These are phyloP conservation scores for Tylopilus sp. DNA, from an alignment of 768 basidiomycete genomes.

Conservation along the genomic window DNA sequence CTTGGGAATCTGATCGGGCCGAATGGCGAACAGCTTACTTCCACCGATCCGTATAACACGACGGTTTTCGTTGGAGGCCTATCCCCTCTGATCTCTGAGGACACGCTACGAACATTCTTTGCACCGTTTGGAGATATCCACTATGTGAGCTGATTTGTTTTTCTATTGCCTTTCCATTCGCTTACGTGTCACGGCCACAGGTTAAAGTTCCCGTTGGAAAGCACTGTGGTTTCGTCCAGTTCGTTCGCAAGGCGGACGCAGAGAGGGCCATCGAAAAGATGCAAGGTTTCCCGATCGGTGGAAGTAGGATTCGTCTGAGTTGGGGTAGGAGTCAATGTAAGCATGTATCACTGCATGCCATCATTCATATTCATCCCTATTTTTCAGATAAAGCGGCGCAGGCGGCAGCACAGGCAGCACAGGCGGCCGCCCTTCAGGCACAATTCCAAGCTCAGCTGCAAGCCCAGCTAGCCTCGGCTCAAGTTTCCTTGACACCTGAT, in stretches of 20 bases:
- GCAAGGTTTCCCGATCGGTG: constrained; percentile 95
- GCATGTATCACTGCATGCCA: background rate
- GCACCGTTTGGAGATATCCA: constrained; percentile 91
- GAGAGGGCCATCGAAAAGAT: constrained; percentile 93
- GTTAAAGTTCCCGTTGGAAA: constrained; percentile 97
- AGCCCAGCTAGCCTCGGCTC: constrained; percentile 25
- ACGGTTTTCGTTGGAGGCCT: constrained; percentile 94
- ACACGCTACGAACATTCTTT: constrained; percentile 88
- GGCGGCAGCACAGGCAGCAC: constrained; percentile 81
- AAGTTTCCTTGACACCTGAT: constrained; percentile 47
- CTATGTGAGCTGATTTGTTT: constrained; percentile 53
- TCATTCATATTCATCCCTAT: constrained; percentile 4
- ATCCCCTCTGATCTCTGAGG: constrained; percentile 85
- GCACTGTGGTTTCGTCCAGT: constrained; percentile 95
- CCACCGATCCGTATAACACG: constrained; percentile 93
- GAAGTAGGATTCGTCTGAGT: constrained; percentile 84
- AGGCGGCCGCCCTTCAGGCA: constrained; percentile 65
- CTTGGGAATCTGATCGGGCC: constrained; percentile 81
- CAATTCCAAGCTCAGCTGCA: constrained; percentile 39
- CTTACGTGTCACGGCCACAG: constrained; percentile 34
- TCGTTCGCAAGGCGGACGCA: constrained; percentile 87
- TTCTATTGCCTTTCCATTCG: constrained; percentile 1
- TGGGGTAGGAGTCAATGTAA: constrained; percentile 94
- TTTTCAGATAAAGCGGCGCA: constrained; percentile 82
- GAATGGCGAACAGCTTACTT: constrained; percentile 82